Evolutionary conservation across 2,329 filamentous ascomycete genomes (phyloP).

Genomic region (Sclerotinia borealis): DNA sequence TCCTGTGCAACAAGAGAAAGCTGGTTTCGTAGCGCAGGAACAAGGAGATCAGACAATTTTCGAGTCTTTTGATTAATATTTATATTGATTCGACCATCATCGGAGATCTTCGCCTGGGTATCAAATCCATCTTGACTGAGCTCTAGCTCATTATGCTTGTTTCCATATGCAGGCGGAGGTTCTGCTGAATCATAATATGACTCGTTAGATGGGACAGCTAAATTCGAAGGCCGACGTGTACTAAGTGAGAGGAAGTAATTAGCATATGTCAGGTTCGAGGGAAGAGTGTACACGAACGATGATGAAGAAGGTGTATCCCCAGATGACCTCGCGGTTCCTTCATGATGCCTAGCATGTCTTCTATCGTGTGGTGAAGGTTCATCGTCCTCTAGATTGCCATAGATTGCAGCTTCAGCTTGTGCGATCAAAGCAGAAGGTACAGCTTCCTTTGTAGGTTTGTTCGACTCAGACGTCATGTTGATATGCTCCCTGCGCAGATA

Average conservation of each 20-base stretch:
- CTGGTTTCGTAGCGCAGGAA: conserved; percentile 56
- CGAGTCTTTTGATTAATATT: conserved; percentile 67
- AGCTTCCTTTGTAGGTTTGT: conserved; percentile 9
- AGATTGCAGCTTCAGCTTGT: conserved; percentile 31
- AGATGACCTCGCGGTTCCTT: neutral
- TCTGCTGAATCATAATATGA: conserved; percentile 16
- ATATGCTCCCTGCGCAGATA: neutral
- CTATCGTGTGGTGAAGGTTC: conserved; percentile 9
- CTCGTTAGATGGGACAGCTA: conserved; percentile 21
- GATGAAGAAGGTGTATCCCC: neutral
- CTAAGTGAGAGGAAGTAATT: neutral
- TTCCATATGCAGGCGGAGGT: conserved; percentile 53
- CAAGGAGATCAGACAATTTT: conserved; percentile 60
- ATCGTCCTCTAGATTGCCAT: conserved; percentile 24
- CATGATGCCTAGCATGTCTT: conserved; percentile 3
- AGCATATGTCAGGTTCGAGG: neutral
- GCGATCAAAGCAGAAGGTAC: conserved; percentile 27
- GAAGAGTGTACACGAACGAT: conserved; percentile 2
- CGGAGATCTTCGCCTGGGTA: conserved; percentile 56
- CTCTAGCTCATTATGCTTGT: conserved; percentile 48
- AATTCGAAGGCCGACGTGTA: conserved; percentile 4
- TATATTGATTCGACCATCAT: conserved; percentile 74
- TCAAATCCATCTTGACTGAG: conserved; percentile 58
- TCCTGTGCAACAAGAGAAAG: conserved; percentile 37
- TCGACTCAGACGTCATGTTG: conserved; percentile 9